phyloP scores from a whole-genome alignment of 352 stramenopile genomes.

The Phytophthora megakarya region DNA sequence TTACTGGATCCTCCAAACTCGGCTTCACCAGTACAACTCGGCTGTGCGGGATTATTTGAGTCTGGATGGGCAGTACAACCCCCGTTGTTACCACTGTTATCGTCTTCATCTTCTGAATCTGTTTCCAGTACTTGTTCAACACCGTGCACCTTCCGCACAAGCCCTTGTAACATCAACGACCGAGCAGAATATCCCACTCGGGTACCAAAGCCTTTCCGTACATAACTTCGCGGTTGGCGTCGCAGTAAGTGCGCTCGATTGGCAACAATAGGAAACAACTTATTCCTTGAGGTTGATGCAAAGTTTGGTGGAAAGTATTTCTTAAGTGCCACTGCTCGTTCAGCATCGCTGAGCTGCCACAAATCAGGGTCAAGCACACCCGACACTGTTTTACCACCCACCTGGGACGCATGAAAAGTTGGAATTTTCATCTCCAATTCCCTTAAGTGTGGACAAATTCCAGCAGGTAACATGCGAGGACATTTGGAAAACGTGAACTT shows the following conservation, averaged over 20 bases:
- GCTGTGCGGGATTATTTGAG: not conserved
- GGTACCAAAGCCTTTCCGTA: constrained; percentile 25
- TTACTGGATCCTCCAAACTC: not conserved
- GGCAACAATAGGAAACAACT: constrained; percentile 46
- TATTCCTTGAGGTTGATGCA: constrained; percentile 32
- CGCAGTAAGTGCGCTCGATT: constrained; percentile 51
- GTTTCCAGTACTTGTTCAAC: constrained; percentile 31
- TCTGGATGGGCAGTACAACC: not conserved
- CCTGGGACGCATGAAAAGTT: constrained; percentile 76
- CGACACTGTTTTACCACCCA: constrained; percentile 57
- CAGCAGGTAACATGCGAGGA: constrained; percentile 70
- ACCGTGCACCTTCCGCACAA: constrained; percentile 61
- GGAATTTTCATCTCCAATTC: constrained; percentile 78
- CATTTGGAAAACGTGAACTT: constrained; percentile 88
- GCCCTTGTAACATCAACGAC: constrained; percentile 47
- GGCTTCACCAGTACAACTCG: not conserved
- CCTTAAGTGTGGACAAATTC: constrained; percentile 51
- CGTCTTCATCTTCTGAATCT: constrained; percentile 32
- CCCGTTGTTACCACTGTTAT: constrained; percentile 13
- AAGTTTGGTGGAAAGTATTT: constrained; percentile 60
- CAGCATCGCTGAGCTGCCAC: constrained; percentile 76
- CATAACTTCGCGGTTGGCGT: constrained; percentile 27
- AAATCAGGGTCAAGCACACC: constrained; percentile 25
- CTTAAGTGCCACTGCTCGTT: constrained; percentile 48
- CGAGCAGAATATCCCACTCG: constrained; percentile 48